phyloP scores from a whole-genome alignment of 148 eudicot genomes.

The Fagopyrum tataricum region DNA sequence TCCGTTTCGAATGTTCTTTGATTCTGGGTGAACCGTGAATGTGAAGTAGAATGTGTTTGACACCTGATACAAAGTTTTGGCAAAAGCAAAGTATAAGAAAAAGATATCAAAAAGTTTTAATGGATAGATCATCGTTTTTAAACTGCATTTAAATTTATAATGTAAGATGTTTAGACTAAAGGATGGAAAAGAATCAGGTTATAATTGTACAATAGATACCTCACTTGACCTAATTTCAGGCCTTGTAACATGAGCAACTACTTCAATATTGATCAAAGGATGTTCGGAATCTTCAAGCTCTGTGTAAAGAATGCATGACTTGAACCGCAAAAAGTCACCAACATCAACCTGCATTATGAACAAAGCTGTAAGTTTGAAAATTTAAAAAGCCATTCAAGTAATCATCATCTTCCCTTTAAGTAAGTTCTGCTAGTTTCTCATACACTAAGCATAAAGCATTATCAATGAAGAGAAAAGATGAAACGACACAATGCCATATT shows the following conservation, averaged over 20 bases:
- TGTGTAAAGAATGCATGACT: constrained; percentile 84
- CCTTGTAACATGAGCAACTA: constrained; percentile 95
- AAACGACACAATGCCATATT: neutral
- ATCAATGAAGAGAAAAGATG: neutral
- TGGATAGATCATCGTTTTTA: neutral
- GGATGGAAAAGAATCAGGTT: neutral
- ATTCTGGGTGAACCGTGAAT: constrained; percentile 70
- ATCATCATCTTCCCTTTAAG: neutral
- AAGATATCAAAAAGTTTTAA: neutral
- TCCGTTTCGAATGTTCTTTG: constrained; percentile 43
- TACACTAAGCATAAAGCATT: neutral
- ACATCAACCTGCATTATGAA: constrained; percentile 75
- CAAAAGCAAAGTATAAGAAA: neutral
- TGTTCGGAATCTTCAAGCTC: constrained; percentile 64
- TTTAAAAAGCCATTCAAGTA: neutral
- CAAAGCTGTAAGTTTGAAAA: neutral
- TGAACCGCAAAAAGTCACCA: constrained; percentile 90
- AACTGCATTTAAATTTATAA: neutral
- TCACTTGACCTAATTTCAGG: constrained; percentile 92
- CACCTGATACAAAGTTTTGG: constrained; percentile 37
- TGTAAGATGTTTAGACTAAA: neutral
- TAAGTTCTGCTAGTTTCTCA: neutral
- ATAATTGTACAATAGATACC: constrained; percentile 35
- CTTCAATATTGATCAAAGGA: constrained; percentile 85
- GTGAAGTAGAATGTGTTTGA: constrained; percentile 90